phyloP scores from a whole-genome alignment of 331 rosid species.

The Acacia pycnantha region DNA sequence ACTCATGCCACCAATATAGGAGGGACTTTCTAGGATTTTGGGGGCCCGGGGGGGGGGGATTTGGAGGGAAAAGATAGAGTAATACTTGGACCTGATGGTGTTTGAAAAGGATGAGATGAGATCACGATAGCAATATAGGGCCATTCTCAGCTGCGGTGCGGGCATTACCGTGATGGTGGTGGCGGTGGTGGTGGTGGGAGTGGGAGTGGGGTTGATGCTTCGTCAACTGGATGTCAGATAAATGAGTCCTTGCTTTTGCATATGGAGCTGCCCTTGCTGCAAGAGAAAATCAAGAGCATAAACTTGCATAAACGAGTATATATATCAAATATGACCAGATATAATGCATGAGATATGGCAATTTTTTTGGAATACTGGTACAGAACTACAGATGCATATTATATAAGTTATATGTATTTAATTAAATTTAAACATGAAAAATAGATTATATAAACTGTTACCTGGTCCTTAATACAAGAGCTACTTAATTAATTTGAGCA shows the following conservation, averaged over 20 bases:
- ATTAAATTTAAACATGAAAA: not conserved
- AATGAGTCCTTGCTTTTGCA: slow-evolving; percentile 83
- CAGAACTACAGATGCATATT: not conserved
- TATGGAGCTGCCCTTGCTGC: slow-evolving; percentile 97
- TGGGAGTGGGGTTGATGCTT: slow-evolving; percentile 49
- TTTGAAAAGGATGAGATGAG: slow-evolving; percentile 23
- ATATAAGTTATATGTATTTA: not conserved
- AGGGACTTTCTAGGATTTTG: slow-evolving; percentile 2
- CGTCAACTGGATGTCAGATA: slow-evolving; percentile 80
- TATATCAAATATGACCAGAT: not conserved
- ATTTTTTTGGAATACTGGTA: not conserved
- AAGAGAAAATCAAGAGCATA: slow-evolving; percentile 19
- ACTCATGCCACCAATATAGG: slow-evolving; percentile 34
- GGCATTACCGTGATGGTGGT: slow-evolving; percentile 42
- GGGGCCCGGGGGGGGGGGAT: not conserved
- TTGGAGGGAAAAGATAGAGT: slow-evolving; percentile 9
- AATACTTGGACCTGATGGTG: slow-evolving; percentile 12
- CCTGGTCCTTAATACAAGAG: too few species aligned
- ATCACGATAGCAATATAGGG: slow-evolving; percentile 73
- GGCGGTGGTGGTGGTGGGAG: not conserved
- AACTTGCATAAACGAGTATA: not conserved
- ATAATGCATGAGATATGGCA: not conserved
- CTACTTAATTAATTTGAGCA: too few species aligned
- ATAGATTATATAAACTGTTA: not conserved
- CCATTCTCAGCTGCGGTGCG: slow-evolving; percentile 82